Conservation (phyloP, 1,284 basidiomycete genomes). For the Cystobasidiaceae sp. region DNA sequence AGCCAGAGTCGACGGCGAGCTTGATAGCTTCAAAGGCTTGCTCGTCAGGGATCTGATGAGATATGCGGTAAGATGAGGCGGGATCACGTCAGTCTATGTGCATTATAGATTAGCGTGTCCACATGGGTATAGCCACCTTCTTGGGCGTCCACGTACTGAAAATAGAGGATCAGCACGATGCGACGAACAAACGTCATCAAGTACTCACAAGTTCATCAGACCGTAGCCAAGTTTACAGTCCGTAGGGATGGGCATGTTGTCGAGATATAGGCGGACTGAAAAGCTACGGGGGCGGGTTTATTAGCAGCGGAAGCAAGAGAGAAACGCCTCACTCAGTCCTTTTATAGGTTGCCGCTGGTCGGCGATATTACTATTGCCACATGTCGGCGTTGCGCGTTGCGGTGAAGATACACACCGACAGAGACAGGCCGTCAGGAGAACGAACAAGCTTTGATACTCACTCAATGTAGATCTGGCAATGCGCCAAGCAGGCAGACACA, state of each 20-base stretch:
- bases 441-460: not conserved
- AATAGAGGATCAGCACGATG: not conserved
- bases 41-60: conserved; percentile 34
- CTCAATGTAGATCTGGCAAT: too few relatives aligned
- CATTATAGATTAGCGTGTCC: too few relatives aligned
- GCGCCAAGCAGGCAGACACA: too few relatives aligned
- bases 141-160: conserved; percentile 20
- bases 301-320: not conserved
- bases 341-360: too few relatives aligned
- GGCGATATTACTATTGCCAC: too few relatives aligned
- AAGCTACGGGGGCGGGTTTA: conserved; percentile 9
- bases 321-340: too few relatives aligned
- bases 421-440: not conserved
- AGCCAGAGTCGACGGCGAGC: conserved; percentile 30
- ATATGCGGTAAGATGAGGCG: not conserved
- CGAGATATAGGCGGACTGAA: conserved; percentile 5
- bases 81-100: too few relatives aligned
- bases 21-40: conserved; percentile 39
- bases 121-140: too few relatives aligned
- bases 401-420: not conserved
- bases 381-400: not conserved
- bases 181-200: not conserved
- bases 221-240: conserved; percentile 19
- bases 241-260: conserved; percentile 16
- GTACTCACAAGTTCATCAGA: conserved; percentile 25